These are phyloP conservation scores for Tolypocladium cylindrosporum DNA, from an alignment of 2,329 filamentous ascomycete species.

Conservation along the genomic window DNA sequence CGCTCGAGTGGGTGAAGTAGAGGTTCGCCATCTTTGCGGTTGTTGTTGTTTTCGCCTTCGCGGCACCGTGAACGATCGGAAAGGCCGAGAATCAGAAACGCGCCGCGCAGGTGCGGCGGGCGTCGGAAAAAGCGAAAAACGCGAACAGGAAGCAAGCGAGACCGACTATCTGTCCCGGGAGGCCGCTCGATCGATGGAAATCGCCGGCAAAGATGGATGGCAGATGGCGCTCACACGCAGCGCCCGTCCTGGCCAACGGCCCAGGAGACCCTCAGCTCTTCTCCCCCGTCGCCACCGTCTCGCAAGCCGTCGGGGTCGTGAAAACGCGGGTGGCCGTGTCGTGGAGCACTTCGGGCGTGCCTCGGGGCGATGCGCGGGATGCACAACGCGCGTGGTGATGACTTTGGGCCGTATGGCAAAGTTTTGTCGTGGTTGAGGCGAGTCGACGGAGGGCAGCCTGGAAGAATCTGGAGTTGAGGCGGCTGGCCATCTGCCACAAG, in stretches of 20 bases:
- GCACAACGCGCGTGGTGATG: slow-evolving; percentile 45
- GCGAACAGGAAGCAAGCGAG: slow-evolving; percentile 10
- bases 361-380: slow-evolving; percentile 28
- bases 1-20: slow-evolving; percentile 82
- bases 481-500: slow-evolving; percentile 20
- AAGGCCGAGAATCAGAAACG: slow-evolving; percentile 7
- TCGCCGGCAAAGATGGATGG: slow-evolving; percentile 18
- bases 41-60: slow-evolving; percentile 1
- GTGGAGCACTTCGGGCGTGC: slow-evolving; percentile 15
- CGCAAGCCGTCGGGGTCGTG: slow-evolving; percentile 25
- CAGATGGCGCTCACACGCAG: slow-evolving; percentile 31
- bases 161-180: slow-evolving; percentile 12
- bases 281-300: slow-evolving; percentile 36
- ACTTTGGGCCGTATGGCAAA: slow-evolving; percentile 23
- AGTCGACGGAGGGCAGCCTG: slow-evolving; percentile 26
- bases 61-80: slow-evolving; percentile 8
- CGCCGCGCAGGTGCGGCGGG: slow-evolving; percentile 7
- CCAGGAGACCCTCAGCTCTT: slow-evolving; percentile 35
- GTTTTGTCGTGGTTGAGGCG: slow-evolving; percentile 35
- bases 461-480: slow-evolving; percentile 35
- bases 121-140: slow-evolving; percentile 11
- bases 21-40: slow-evolving; percentile 75
- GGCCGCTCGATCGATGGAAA: slow-evolving; percentile 21
- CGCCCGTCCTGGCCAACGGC: slow-evolving; percentile 35
- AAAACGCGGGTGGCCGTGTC: slow-evolving; percentile 24